These are phyloP conservation scores for Kodamaea lidongshanica DNA, from an alignment of 805 yeast species.

Conservation along the genomic window DNA sequence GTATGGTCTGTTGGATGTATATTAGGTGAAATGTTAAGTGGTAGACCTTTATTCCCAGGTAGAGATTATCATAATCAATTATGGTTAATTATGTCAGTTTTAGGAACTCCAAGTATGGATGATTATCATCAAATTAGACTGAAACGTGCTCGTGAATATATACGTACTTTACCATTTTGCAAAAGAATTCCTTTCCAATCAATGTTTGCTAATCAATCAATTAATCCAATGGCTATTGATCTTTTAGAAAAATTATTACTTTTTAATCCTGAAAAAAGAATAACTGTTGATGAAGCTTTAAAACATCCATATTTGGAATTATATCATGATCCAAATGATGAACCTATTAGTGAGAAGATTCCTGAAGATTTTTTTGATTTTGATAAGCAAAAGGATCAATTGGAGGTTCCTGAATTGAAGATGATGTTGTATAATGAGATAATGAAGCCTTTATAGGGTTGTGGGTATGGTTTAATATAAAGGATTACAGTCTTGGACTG, in stretches of 20 bases:
- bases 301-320: constrained; percentile 80
- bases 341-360: constrained; percentile 78
- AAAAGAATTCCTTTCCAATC: constrained; percentile 52
- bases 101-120: constrained; percentile 83
- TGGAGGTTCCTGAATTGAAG: constrained; percentile 71
- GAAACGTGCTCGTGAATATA: constrained; percentile 82
- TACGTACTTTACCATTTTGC: constrained; percentile 68
- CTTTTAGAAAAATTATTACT: constrained; percentile 58
- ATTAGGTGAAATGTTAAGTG: constrained; percentile 80
- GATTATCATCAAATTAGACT: constrained; percentile 72
- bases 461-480: background rate
- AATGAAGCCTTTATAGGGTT: constrained; percentile 43
- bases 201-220: constrained; percentile 23
- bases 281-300: constrained; percentile 71
- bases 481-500: constrained; percentile 1
- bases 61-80: constrained; percentile 89
- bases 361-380: constrained; percentile 86
- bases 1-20: constrained; percentile 97
- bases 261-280: constrained; percentile 67
- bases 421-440: constrained; percentile 75
- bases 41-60: constrained; percentile 89
- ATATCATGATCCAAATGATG: constrained; percentile 93
- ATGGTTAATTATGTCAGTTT: constrained; percentile 71
- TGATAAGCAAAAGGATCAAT: constrained; percentile 74
- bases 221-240: constrained; percentile 47